Evolutionary conservation across 257 asterid species (phyloP).

Genomic region (Buddleja alternifolia): DNA sequence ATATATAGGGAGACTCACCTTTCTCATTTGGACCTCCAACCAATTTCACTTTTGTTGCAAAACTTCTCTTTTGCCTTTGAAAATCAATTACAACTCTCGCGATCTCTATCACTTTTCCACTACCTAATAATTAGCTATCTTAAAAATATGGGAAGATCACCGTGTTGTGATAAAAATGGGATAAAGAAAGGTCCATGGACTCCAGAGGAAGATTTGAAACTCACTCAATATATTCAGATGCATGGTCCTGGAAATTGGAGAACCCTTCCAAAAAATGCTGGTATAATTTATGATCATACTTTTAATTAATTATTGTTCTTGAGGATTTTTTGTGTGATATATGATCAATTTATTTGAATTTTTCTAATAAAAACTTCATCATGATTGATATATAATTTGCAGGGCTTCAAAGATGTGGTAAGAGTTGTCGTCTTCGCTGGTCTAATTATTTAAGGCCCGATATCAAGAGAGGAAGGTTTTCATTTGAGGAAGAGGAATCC

Average conservation of each 20-base stretch:
- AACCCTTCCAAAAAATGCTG: constrained; percentile 36
- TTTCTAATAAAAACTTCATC: not conserved
- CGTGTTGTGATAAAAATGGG: constrained; percentile 31
- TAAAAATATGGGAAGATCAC: constrained; percentile 32
- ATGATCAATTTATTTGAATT: too few species aligned
- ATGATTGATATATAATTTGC: not conserved
- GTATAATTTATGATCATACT: not conserved
- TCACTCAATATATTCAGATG: constrained; percentile 28
- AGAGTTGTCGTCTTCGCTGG: constrained; percentile 32
- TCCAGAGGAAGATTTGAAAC: constrained; percentile 33
- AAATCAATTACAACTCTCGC: not conserved
- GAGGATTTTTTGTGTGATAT: too few species aligned
- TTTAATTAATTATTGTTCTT: too few species aligned
- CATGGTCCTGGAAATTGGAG: constrained; percentile 38
- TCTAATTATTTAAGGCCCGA: constrained; percentile 26
- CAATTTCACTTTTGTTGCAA: constrained; percentile 1
- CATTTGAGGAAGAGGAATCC: constrained; percentile 36
- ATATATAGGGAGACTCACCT: constrained; percentile 4
- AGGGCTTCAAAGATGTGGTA: constrained; percentile 34
- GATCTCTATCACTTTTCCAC: not conserved
- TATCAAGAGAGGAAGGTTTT: constrained; percentile 34
- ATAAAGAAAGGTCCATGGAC: constrained; percentile 40
- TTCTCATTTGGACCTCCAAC: constrained; percentile 7
- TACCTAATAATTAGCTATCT: not conserved
- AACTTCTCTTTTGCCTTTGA: constrained; percentile 5